Base-by-base conservation (phyloP, 305 asterid species). In the Fraxinus dipetala region DNA sequence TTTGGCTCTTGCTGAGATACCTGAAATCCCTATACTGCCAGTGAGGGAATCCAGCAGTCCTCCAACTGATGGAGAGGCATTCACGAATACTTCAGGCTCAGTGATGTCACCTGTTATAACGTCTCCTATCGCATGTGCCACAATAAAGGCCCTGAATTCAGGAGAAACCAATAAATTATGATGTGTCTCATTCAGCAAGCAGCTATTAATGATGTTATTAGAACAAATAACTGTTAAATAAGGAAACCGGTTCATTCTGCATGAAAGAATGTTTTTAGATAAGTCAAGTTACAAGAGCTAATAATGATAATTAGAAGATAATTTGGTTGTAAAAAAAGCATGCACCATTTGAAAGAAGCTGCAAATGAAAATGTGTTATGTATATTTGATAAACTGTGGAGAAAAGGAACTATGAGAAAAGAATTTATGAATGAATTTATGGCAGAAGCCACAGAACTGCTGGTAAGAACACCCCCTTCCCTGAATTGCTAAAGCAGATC, bases 41-140 rank as follows among this genome's bases (percentile, higher is more conserved):
- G 99, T 94, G 86, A 95, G 93, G 80, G 99, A 94, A 89, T 95
- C 99, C 83, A 95, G 87, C 87, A 95, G 86, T 65, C 99, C 99
- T 73, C 99, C 99, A 18, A 95, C 98, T 28, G 98, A 89, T 35
- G 99, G 96, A 79, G 98, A 73, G 74, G 97, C 89, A 85, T 87
- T 89, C 72, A 87, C 93, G 83, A 93, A 89, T 81, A 95, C 94
- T 88, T 95, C 99, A n/a, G 99, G 98, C 89, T 95, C 99, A 79
- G 86, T 45, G 34, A 87, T 81, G 81, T 95, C 98, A 34, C 98
- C 98, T 32, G 90, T 87, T 81, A 94, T 84, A 79, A 95, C 83
- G 82, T 95, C 99, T 85, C 98, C 99, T 79, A 95, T 83, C 77
- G 92, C 83, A 78, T 93, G 97, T 34, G 93, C 94, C 87, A 94